phyloP scores from a whole-genome alignment of 2,329 filamentous ascomycete species.

The Diaporthe sp. region DNA sequence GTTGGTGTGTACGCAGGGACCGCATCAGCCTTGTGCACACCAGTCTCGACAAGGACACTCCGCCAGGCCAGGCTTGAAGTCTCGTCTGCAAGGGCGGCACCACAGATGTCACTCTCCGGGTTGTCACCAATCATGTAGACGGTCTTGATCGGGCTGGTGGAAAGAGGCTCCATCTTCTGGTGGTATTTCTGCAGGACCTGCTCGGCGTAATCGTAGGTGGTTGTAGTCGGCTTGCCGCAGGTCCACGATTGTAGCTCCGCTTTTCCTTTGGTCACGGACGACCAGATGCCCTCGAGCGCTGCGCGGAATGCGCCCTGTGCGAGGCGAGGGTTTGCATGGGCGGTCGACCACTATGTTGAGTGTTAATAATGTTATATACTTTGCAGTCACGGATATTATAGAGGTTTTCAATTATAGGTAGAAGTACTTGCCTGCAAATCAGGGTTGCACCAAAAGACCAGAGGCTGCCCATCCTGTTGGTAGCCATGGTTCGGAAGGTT shows the following conservation, averaged over 20 bases:
- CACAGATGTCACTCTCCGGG: constrained; percentile 77
- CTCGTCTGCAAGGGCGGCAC: constrained; percentile 57
- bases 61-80: constrained; percentile 70
- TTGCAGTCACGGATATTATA: not conserved
- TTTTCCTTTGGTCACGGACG: constrained; percentile 57
- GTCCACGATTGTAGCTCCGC: constrained; percentile 66
- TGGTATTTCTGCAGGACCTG: constrained; percentile 59
- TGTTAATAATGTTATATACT: not conserved
- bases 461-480: constrained; percentile 73
- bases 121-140: constrained; percentile 84
- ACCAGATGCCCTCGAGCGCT: constrained; percentile 75
- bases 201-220: constrained; percentile 78
- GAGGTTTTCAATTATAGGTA: fast-evolving
- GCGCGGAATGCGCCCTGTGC: constrained; percentile 79
- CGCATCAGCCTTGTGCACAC: constrained; percentile 66
- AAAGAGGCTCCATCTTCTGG: constrained; percentile 37
- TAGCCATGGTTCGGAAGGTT: constrained; percentile 50
- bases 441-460: constrained; percentile 78
- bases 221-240: constrained; percentile 76
- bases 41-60: constrained; percentile 77
- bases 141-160: constrained; percentile 52
- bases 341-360: constrained; percentile 68
- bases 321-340: constrained; percentile 75
- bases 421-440: constrained; percentile 64
- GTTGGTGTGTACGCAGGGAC: constrained; percentile 67